Conservation (phyloP, 164 flowering plant species). For the Pachysandra terminalis region DNA sequence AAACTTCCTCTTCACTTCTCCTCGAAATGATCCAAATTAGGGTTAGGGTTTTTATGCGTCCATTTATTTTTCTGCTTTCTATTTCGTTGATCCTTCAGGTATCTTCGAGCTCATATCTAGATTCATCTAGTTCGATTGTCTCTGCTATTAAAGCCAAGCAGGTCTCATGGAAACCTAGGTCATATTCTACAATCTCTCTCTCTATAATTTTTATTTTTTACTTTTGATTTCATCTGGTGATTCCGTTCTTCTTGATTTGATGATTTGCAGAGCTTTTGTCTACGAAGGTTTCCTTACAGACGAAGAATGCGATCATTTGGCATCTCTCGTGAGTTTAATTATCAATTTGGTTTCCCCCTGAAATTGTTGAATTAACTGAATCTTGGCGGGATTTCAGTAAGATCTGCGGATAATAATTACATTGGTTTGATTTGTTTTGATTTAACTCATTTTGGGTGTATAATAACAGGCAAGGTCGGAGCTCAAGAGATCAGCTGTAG, state of each 20-base stretch:
- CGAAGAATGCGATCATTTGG: slow-evolving; percentile 89
- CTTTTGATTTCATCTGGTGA: neutral
- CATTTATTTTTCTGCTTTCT: slow-evolving; percentile 19
- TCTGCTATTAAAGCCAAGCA: slow-evolving; percentile 66
- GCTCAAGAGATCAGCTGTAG: slow-evolving; percentile 89
- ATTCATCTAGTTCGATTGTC: slow-evolving; percentile 27
- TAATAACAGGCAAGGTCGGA: slow-evolving; percentile 79
- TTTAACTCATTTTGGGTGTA: slow-evolving; percentile 3
- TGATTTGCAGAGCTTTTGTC: slow-evolving; percentile 75
- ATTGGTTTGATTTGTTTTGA: neutral
- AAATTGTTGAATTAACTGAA: neutral
- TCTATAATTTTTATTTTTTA: neutral
- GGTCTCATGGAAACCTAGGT: slow-evolving; percentile 94
- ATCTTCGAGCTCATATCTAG: slow-evolving; percentile 12
- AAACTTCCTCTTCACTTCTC: neutral
- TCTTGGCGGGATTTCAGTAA: neutral
- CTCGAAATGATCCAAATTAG: slow-evolving; percentile 13
- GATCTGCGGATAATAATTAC: neutral
- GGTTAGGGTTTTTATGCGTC: slow-evolving; percentile 11
- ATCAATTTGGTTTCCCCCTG: neutral
- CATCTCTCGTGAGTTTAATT: slow-evolving; percentile 60
- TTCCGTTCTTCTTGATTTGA: neutral
- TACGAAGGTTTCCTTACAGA: slow-evolving; percentile 84
- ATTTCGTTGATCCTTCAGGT: slow-evolving; percentile 27
- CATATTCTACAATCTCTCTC: slow-evolving; percentile 8